phyloP scores from a whole-genome alignment of 169 alveolate genomes.

The Cryptosporidium felis region DNA sequence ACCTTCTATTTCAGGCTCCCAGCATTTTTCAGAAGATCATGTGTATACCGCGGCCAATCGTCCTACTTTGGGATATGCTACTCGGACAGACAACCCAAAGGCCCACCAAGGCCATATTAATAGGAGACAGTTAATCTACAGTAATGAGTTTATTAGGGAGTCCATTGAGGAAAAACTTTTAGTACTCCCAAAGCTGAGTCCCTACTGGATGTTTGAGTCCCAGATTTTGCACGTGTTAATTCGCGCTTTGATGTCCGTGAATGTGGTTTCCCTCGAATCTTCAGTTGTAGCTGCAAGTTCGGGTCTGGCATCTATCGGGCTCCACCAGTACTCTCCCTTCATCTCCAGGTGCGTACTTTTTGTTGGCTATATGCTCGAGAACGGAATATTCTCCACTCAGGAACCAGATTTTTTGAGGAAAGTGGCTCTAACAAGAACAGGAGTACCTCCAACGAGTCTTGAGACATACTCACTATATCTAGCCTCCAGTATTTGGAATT shows the following conservation, averaged over 20 bases:
- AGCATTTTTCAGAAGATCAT: no score
- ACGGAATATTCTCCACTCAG: neutral
- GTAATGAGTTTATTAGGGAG: conserved; percentile 20
- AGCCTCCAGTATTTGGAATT: conserved; percentile 29
- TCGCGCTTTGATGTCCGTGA: conserved; percentile 5
- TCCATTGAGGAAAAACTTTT: conserved; percentile 47
- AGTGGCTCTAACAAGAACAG: conserved; percentile 11
- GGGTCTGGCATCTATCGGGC: neutral
- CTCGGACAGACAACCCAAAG: no score
- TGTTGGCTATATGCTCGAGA: conserved; percentile 32
- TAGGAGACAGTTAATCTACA: conserved; percentile 2
- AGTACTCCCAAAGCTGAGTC: conserved; percentile 6
- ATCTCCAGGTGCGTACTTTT: conserved; percentile 42
- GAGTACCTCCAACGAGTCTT: conserved; percentile 22
- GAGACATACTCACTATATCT: conserved; percentile 51
- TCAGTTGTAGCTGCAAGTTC: neutral
- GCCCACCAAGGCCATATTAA: neutral
- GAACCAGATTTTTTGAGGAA: conserved; percentile 1
- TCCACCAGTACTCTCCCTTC: conserved; percentile 59
- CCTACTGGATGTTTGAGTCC: conserved; percentile 59
- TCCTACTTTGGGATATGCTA: no score
- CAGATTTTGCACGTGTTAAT: conserved; percentile 17
- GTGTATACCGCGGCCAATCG: no score
- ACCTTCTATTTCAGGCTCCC: no score
- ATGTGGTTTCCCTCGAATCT: neutral